Evolutionary conservation across 177 flowering plant species (phyloP), one percentile per base, ranked within the genome.

Genomic region (Telopea speciosissima): DNA sequence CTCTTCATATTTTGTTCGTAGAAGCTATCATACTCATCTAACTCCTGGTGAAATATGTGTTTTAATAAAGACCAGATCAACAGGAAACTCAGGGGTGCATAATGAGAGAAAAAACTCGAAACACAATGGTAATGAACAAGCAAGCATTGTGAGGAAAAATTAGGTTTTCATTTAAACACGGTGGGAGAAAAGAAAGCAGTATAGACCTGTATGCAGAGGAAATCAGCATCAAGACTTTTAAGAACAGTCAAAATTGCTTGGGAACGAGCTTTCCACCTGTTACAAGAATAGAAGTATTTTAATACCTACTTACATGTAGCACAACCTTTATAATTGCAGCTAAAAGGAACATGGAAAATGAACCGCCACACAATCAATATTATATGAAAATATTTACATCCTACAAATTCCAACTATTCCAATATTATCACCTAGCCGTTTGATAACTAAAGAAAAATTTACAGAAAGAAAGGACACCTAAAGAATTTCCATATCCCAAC

Each of bases 241-340:
- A 93, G 89, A 75, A 85, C 78, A 14, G 83, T 69, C 73, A 91
- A 69, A 77, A 89, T 69, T 69, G 91, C 86, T 65, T 85, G 71
- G 9, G 97, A 93, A 75, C 97, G 94, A 79, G 88, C 84, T 79
- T 91, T 91, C 97, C 97, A 91, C 86, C 98, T 91, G 69, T 14
- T 77, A 75, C 21, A 21, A 61, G 45, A 42, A 44, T 49, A 31
- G 60, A 62, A 17, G 58, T 19, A 54, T 23, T 23, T 24, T 13
- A 11, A 71, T 24, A 56, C 16, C 16, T 62, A 26, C 11, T 21
- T 21, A 22, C 22, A 68, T 25, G 62, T 58, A 9, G 23, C 54
- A 58, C 3, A 33, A 5, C 40, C 40, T 33, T 33, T 3, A 33
- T 33, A 33, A 33, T 33, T 33, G 8, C 40, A 3, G 0, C 40